Evolutionary conservation across 345 rosid genomes (phyloP).

Genomic region (Lepidium africanum): DNA sequence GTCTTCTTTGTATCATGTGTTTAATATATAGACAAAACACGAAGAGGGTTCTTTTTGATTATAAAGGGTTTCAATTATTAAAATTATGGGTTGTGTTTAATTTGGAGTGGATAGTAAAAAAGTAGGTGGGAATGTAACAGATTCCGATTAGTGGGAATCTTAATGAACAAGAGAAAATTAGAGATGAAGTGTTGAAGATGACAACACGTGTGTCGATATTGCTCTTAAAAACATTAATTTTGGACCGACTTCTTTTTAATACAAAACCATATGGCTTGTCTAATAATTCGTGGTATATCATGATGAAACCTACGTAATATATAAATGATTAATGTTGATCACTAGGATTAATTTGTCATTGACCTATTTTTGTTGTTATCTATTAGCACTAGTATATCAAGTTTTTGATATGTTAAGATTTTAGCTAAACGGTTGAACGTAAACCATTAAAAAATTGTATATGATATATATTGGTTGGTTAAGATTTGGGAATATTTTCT

Average conservation of each 20-base stretch:
- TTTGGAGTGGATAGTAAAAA: conserved; percentile 29
- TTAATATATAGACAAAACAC: background rate
- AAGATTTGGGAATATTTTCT: too few relatives aligned
- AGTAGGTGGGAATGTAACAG: conserved; percentile 30
- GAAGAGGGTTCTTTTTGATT: conserved; percentile 4
- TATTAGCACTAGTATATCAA: background rate
- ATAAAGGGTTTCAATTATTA: background rate
- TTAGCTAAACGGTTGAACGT: background rate
- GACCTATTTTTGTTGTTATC: background rate
- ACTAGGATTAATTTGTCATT: background rate
- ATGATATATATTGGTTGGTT: too few relatives aligned
- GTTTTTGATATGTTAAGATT: background rate
- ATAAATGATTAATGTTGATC: background rate
- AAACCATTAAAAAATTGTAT: too few relatives aligned
- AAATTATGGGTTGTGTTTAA: conserved; percentile 24
- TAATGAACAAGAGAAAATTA: conserved; percentile 11
- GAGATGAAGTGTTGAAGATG: background rate
- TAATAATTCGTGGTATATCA: conserved; percentile 8
- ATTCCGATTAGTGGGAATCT: conserved; percentile 14
- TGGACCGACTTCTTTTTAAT: conserved; percentile 6
- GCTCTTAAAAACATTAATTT: conserved; percentile 7
- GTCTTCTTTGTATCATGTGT: background rate
- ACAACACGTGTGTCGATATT: conserved; percentile 14
- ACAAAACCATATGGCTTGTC: conserved; percentile 4
- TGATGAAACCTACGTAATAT: conserved; percentile 5